Evolutionary conservation across 2,329 filamentous ascomycete species (phyloP), one percentile per base, ranked within the genome.

Genomic region (Ophiostoma populinum): DNA sequence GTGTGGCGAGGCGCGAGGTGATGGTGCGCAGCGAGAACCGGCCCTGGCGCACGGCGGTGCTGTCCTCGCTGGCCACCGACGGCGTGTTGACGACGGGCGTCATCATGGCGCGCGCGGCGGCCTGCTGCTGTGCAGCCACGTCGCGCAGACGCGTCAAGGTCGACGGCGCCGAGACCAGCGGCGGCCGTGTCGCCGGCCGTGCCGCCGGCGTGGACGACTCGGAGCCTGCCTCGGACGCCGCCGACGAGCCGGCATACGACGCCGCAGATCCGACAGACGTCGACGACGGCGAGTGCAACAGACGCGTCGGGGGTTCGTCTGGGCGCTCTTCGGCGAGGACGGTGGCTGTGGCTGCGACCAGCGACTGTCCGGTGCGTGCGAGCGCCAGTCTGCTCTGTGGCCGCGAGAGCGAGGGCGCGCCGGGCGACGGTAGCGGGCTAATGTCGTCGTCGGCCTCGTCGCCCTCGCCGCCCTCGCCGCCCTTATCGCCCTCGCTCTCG

Each of bases 11-110:
- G n/a, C 34, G 38, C 18, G 38, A 34, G 1, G 26, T 24, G 13
- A 40, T 29, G 4, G 35, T 19, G 5, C 38, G 35, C 2, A 40
- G 31, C 1, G 38, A 37, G 16, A 40, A 40, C 5, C 38, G 38
- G 12, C 31, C 35, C 9, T 18, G 19, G 17, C 11, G 15, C 15
- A 13, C 12, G 13, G 17, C 22, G 13, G n/a, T 15, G 15, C 21
- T 21, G 13, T 32, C 26, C 7, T 21, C 17, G n/a, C 17, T 31
- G 21, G 11, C 18, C 13, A 19, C 13, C 1, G 35, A 20, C 8
- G 26, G 19, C 11, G 32, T 7, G 15, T 15, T 28, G 4, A 17
- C n/a, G n/a, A n/a, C 22, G 1, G 32, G 22, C 3, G 35, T 24
- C 9, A 27, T 9, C 33, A 37, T 40, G 4, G 36, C 36, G 6